These are phyloP conservation scores for Jaltomata sinuosa DNA, from an alignment of 257 asterid genomes.

Conservation along the genomic window DNA sequence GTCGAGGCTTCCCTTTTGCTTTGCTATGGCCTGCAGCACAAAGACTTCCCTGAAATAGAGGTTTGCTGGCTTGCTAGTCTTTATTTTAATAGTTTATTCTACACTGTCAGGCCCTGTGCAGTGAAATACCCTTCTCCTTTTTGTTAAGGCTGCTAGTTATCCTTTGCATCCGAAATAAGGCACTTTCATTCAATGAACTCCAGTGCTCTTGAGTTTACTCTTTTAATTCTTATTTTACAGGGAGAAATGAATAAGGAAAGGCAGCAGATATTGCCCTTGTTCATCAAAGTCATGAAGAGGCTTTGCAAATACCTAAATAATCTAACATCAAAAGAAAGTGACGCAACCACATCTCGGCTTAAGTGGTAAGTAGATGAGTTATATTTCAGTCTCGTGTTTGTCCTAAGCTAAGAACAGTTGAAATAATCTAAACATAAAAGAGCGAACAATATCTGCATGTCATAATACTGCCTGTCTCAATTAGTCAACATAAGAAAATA, in stretches of 20 bases:
- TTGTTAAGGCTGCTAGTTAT: not conserved
- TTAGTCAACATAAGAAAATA: not conserved
- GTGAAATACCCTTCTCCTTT: not conserved
- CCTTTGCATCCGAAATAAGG: not conserved
- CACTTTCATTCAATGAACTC: not conserved
- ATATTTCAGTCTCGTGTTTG: not conserved
- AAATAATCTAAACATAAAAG: not conserved
- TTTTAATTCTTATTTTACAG: conserved; percentile 21
- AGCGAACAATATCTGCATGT: not conserved
- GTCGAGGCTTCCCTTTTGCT: conserved; percentile 80
- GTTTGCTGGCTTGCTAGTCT: conserved; percentile 22
- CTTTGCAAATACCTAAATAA: conserved; percentile 42
- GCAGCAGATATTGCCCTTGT: conserved; percentile 57
- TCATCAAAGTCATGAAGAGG: conserved; percentile 59
- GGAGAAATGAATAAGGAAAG: conserved; percentile 59
- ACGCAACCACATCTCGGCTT: conserved; percentile 37
- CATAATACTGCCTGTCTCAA: not conserved
- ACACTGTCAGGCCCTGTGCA: not conserved
- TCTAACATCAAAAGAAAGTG: conserved; percentile 32
- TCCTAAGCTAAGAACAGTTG: not conserved
- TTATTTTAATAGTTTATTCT: not conserved
- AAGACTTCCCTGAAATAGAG: conserved; percentile 51
- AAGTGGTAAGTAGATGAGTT: conserved; percentile 39
- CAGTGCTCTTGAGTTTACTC: not conserved
- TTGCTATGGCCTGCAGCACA: conserved; percentile 75